Conservation (phyloP, 306 rosid species). For the Pterocarpus macrocarpus region DNA sequence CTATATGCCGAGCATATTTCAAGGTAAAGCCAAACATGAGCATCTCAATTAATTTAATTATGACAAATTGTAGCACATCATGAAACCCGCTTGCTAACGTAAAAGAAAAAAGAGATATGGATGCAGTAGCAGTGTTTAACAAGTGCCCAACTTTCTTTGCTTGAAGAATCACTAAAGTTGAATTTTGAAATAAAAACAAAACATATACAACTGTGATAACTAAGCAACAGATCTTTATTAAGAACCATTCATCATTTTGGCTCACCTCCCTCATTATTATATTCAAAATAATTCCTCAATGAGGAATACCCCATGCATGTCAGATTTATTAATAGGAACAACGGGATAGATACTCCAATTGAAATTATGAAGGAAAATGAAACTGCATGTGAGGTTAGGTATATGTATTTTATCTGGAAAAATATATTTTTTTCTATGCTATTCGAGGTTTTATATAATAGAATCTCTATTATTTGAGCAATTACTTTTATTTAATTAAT, state of each 20-base stretch:
- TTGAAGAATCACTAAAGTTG: constrained; percentile 1
- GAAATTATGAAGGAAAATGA: background rate
- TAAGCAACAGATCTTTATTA: background rate
- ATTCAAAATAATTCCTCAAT: background rate
- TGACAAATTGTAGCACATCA: background rate
- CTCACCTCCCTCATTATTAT: background rate
- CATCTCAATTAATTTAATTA: constrained; percentile 31
- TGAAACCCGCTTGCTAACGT: background rate
- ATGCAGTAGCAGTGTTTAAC: background rate
- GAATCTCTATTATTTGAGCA: constrained; percentile 4
- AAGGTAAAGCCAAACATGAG: constrained; percentile 41
- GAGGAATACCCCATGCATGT: background rate
- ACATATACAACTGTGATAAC: background rate
- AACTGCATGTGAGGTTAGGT: background rate
- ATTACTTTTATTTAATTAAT: background rate
- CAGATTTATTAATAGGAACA: background rate
- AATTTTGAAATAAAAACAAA: background rate
- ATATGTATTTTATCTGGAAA: background rate
- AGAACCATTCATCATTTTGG: background rate
- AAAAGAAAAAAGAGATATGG: background rate
- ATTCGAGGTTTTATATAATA: background rate
- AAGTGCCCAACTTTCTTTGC: constrained; percentile 16
- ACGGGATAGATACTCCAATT: background rate
- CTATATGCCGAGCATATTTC: constrained; percentile 37
- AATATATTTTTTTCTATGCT: background rate